phyloP scores from a whole-genome alignment of 108 stramenopile genomes.

The Nitzschia putrida region DNA sequence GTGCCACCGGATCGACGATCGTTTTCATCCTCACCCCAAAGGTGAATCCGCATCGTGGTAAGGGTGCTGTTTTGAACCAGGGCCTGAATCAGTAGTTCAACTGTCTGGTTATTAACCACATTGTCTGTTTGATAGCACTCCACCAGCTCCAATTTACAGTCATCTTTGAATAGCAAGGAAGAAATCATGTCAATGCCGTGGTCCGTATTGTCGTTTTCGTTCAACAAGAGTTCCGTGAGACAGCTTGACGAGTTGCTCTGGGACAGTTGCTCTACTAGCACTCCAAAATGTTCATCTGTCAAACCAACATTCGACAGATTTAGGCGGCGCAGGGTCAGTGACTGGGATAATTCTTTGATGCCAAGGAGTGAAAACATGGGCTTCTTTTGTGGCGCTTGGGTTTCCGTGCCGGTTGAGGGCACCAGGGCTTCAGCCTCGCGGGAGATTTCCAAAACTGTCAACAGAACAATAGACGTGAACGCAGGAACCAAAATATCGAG shows the following conservation, averaged over 20 bases:
- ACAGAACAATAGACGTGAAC: conserved; percentile 10
- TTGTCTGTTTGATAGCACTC: conserved; percentile 14
- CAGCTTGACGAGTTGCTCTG: background rate
- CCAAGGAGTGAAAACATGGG: conserved; percentile 16
- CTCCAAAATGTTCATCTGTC: conserved; percentile 18
- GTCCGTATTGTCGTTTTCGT: conserved; percentile 21
- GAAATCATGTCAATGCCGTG: conserved; percentile 7
- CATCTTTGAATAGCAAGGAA: conserved; percentile 13
- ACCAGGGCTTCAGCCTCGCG: background rate
- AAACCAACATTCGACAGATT: conserved; percentile 3
- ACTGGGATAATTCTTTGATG: conserved; percentile 10
- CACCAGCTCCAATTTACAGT: conserved; percentile 6
- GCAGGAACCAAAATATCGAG: conserved; percentile 19
- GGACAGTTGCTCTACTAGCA: conserved; percentile 11
- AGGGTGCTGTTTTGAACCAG: conserved; percentile 4
- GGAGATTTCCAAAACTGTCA: conserved; percentile 13
- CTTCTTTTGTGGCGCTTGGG: background rate
- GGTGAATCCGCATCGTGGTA: conserved; percentile 2
- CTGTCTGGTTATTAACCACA: background rate
- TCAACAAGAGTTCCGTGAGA: conserved; percentile 9
- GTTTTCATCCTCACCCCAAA: conserved; percentile 10
- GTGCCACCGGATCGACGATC: background rate
- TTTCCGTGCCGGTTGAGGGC: background rate
- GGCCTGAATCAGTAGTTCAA: conserved; percentile 3
- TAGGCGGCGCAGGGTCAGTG: conserved; percentile 12